Base-by-base conservation (phyloP, 352 stramenopile species). In the Pythium sp. region DNA sequence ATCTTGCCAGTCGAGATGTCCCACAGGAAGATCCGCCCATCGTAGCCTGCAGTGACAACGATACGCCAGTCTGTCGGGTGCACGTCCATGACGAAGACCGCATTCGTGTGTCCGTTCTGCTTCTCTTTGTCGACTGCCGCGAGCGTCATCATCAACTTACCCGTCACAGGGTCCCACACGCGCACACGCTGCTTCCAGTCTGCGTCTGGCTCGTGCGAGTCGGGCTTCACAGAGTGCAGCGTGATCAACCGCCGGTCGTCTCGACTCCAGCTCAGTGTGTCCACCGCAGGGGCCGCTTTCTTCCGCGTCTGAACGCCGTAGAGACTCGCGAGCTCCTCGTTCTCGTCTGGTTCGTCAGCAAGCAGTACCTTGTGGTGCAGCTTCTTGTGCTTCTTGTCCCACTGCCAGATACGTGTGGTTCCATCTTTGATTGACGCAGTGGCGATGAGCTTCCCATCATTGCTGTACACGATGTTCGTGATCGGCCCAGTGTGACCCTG, bases 341-440 rank as follows among this genome's bases (percentile, higher is more conserved):
- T 72, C 38, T 87, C 75, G 47, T 78, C 67, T 30, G 68, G 69
- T 47, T 88, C 79, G 36, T 89, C 73, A 0, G 72, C 74, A 32
- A 86, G 64, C 5, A 92, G 78, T 41, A 91, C 76, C 38, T 65
- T 72, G 15, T 83, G 77, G 26, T 75, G 72, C 58, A 91, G 68
- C 22, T 82, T 86, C 46, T 87, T 86, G 67, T 83, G 83, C 49
- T 82, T 89, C 36, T 74, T 76, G 47, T 84, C 82, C 74, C 80
- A 88, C 49, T 79, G 76, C 84, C 84, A 92, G 62, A 92, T 70
- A 28, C 84, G 78, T 7, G 82, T 81, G n/a, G 78, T 82, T 53
- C 96, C 96, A 69, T 99, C 97, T 70, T 98, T 96, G 69, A 97
- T 96, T 41, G 93, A 98, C 28, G 90, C 94, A 68, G 94, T 98